A percentile compares a stretch with the other conserved stretches of the same genome.
These are phyloP conservation scores for Saturnispora ahearnii DNA, from an alignment of 805 yeast species.

Conservation along the genomic window DNA sequence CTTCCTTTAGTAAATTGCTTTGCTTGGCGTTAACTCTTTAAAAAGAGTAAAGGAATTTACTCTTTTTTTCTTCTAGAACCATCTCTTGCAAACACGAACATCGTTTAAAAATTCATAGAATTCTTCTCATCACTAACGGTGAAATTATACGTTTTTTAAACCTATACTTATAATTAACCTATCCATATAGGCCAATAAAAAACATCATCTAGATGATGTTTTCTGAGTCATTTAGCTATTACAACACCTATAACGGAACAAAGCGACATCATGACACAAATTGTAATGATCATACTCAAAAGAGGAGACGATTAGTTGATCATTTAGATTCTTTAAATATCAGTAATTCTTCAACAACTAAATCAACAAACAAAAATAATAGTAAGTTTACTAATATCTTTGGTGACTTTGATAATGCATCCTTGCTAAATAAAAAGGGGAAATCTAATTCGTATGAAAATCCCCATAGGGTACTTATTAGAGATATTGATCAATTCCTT, in stretches of 20 bases:
- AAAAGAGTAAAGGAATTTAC: not conserved
- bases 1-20: too few relatives aligned
- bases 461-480: conserved; percentile 14
- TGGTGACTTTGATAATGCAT: conserved; percentile 8
- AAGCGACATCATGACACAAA: conserved; percentile 4
- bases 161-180: too few relatives aligned
- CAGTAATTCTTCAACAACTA: not conserved
- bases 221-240: conserved; percentile 5
- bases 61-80: not conserved
- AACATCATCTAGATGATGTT: not conserved
- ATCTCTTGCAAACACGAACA: not conserved
- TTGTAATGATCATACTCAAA: not conserved
- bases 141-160: too few relatives aligned
- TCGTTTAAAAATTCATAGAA: not conserved
- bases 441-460: conserved; percentile 1
- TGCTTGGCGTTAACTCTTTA: not conserved
- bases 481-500: conserved; percentile 18
- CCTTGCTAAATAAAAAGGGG: not conserved
- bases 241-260: conserved; percentile 8
- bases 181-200: not conserved
- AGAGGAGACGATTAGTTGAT: conserved; percentile 3
- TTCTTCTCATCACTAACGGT: too few relatives aligned
- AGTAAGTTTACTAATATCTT: conserved; percentile 1
- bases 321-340: conserved; percentile 4
- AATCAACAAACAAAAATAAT: not conserved